A percentile compares a stretch with the other conserved stretches of the same genome.
phyloP scores from a whole-genome alignment of 148 eudicot species.

The Cornus florida region DNA sequence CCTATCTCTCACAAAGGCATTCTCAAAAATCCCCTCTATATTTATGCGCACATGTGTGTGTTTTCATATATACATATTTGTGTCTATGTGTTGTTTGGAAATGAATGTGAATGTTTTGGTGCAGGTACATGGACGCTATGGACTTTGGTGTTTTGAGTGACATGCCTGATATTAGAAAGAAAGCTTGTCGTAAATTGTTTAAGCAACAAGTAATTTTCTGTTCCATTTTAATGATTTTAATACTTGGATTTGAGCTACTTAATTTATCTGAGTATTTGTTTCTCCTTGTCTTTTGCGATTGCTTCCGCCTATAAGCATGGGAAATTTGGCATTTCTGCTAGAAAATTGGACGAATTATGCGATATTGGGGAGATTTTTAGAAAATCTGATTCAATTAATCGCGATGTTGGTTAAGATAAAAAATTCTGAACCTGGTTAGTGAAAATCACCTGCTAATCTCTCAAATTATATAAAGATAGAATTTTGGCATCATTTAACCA shows the following conservation, averaged over 20 bases:
- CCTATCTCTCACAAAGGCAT: slow-evolving; percentile 64
- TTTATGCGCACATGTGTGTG: not conserved
- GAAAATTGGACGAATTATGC: not conserved
- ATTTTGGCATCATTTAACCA: not conserved
- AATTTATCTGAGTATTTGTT: not conserved
- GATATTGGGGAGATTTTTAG: not conserved
- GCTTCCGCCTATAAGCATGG: too few species aligned
- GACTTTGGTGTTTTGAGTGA: slow-evolving; percentile 82
- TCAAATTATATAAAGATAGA: not conserved
- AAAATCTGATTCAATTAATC: not conserved
- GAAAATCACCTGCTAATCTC: not conserved
- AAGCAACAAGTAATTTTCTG: slow-evolving; percentile 65
- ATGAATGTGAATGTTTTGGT: not conserved
- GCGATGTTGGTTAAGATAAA: not conserved
- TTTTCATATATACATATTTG: not conserved
- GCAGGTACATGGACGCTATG: slow-evolving; percentile 73
- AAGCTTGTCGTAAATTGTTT: slow-evolving; percentile 64
- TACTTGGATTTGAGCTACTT: not conserved
- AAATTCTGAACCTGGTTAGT: not conserved
- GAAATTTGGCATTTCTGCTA: not conserved
- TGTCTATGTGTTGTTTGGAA: not conserved
- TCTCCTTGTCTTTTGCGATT: not conserved
- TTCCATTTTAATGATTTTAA: not conserved
- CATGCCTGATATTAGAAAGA: slow-evolving; percentile 66
- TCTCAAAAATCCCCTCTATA: not conserved